Evolutionary conservation across 352 stramenopile genomes (phyloP), one percentile per base, ranked within the genome.

Genomic region (Phytophthora multivora): DNA sequence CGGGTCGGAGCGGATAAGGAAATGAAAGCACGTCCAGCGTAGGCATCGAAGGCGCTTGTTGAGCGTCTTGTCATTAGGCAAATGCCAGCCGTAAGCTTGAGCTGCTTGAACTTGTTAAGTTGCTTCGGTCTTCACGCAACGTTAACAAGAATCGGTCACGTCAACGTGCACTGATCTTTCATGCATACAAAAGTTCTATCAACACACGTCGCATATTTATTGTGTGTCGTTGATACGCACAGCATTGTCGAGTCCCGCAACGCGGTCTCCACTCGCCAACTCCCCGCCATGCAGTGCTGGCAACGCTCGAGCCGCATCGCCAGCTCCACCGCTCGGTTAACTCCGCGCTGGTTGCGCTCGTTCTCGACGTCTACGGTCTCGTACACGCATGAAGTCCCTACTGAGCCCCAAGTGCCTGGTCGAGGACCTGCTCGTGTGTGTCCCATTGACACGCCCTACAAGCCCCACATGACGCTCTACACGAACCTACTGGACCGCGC

Each of bases 391-490:
- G 40, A 69, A 28, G 38, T 64, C n/a, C 19, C 13, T 7, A 52
- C 8, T 4, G 47, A 51, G 13, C 50, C 59, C 11, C 30, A 26
- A 8, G 35, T 38, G 26, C 18, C 28, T 18, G 68, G 54, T 10
- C 69, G 65, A n/a, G 72, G 60, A 33, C 26, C 65, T 26, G 59
- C 59, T 16, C 69, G 59, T 18, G 55, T 63, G 3, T 65, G 63
- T 15, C 53, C 53, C 58, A 53, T 68, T 15, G 23, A 59, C 48
- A 59, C 58, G 11, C 45, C 58, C 18, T 83, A 80, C 55, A 42
- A 77, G 51, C 48, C 65, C 21, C 66, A 77, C 49, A 79, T 77
- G 69, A 88, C 79, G 60, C 72, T 84, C 26, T 86, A 80, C 64
- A 80, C 74, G 5, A 88, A 85, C 55, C 60, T 86, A 25, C 53